phyloP scores from a whole-genome alignment of 208 protist genomes.

The Acanthamoeba culbertsoni region DNA sequence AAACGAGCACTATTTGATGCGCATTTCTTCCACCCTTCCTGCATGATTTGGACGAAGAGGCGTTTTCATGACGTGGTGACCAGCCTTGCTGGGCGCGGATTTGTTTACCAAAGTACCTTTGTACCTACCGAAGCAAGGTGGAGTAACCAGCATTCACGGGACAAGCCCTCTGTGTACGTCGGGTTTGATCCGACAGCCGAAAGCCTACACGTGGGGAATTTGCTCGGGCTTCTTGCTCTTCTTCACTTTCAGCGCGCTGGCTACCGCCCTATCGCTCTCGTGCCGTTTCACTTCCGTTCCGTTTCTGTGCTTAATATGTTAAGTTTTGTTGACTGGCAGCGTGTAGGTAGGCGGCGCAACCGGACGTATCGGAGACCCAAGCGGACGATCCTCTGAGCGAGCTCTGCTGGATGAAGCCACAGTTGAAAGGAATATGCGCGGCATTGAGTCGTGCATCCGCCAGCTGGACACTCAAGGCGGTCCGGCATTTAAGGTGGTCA shows the following conservation, averaged over 20 bases:
- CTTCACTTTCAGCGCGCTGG: constrained; percentile 65
- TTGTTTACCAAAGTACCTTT: not conserved
- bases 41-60: no score
- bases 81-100: not conserved
- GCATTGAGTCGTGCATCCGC: not conserved
- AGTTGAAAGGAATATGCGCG: constrained; percentile 64
- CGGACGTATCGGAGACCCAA: constrained; percentile 78
- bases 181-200: constrained; percentile 82
- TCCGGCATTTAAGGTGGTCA: constrained; percentile 62
- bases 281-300: not conserved
- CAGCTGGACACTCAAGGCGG: not conserved
- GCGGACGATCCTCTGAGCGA: constrained; percentile 69
- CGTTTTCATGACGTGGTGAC: not conserved
- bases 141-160: no score
- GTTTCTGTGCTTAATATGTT: not conserved
- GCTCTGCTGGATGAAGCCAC: constrained; percentile 14
- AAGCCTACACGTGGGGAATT: constrained; percentile 78
- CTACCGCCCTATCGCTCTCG: constrained; percentile 67
- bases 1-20: no score
- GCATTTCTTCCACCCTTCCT: no score
- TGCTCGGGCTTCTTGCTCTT: constrained; percentile 72
- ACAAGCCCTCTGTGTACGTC: constrained; percentile 63
- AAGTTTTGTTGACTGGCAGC: not conserved
- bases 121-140: no score
- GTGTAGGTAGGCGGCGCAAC: constrained; percentile 77